phyloP scores from a whole-genome alignment of 2,329 filamentous ascomycete species.

The Microascus cirrosus region DNA sequence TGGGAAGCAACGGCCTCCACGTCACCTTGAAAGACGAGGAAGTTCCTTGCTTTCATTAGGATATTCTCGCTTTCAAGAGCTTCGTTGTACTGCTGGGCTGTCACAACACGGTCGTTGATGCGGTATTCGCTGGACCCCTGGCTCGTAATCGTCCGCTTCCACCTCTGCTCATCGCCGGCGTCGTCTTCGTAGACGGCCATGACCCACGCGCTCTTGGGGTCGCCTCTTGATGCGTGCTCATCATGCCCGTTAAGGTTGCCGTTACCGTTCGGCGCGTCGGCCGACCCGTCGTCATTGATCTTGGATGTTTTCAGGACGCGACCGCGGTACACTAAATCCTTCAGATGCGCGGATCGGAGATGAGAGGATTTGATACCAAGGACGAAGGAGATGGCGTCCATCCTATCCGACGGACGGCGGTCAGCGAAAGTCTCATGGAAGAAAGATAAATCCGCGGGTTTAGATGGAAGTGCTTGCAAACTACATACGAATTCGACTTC shows the following conservation, averaged over 20 bases:
- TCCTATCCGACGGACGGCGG: slow-evolving; percentile 37
- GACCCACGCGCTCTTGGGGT: slow-evolving; percentile 94
- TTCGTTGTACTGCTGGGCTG: slow-evolving; percentile 86
- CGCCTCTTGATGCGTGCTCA: slow-evolving; percentile 56
- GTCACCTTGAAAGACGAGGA: slow-evolving; percentile 96
- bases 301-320: slow-evolving; percentile 85
- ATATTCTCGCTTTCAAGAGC: slow-evolving; percentile 90
- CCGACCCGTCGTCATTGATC: slow-evolving; percentile 84
- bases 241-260: slow-evolving; percentile 51
- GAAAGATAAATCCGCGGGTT: neutral
- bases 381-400: slow-evolving; percentile 99
- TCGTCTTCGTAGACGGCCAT: slow-evolving; percentile 99
- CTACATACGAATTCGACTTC: slow-evolving; percentile 88
- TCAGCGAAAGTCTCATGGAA: neutral
- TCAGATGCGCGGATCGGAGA: slow-evolving; percentile 82
- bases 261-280: slow-evolving; percentile 43
- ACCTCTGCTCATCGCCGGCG: slow-evolving; percentile 84
- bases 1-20: slow-evolving; percentile 95
- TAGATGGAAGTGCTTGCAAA: neutral
- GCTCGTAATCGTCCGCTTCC: slow-evolving; percentile 90
- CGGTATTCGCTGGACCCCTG: slow-evolving; percentile 87
- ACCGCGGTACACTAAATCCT: slow-evolving; percentile 91
- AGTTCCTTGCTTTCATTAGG: slow-evolving; percentile 94
- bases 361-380: slow-evolving; percentile 98
- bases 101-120: slow-evolving; percentile 86